Base-by-base conservation (phyloP, 768 basidiomycete genomes). In the Rhizopogon roseolus region DNA sequence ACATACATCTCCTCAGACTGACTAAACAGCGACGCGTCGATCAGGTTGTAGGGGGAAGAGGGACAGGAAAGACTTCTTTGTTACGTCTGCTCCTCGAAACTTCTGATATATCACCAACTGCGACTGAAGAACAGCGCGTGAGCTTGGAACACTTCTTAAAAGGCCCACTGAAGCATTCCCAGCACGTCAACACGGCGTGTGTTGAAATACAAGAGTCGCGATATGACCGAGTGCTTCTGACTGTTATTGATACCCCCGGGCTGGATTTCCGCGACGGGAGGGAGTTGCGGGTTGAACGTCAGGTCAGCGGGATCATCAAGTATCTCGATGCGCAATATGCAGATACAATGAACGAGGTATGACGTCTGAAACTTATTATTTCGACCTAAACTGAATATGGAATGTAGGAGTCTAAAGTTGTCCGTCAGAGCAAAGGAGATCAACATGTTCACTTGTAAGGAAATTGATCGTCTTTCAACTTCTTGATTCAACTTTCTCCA, bases 391-490 rank as follows among this genome's bases (percentile, higher is more conserved):
- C 36, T 34, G 11, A 40, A 13, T 37, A 45, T 13, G 10, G n/a
- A 45, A 45, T 46, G 43, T 51, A 92, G 90, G 90, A 93, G 76
- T 88, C 88, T 52, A 94, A 93, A 76, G 90, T 94, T 40, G 74
- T 93, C 49, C 82, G 91, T 59, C 82, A 90, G 66, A 90, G 81
- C 71, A 91, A 87, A 72, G 90, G 89, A 46, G 91, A 94, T 71
- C 88, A 90, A 61, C 92, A 93, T 61, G 85, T 94, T 61, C 91
- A 94, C 71, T 71, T 93, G 90, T 92, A 67, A 70, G 89, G 70
- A 22, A 6, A 32, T 28, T 28, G 17, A 7, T 16, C 41, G 14
- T 52, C 29, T 19, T 25, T 41, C 53, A 13, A 37, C 27, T 46
- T 17, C 49, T 42, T 39, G 49, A 50, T 62, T 62, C 54, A 66